These are phyloP conservation scores for Furcasterigmium sp. DNA, from an alignment of 2,329 filamentous ascomycete genomes.

Conservation along the genomic window DNA sequence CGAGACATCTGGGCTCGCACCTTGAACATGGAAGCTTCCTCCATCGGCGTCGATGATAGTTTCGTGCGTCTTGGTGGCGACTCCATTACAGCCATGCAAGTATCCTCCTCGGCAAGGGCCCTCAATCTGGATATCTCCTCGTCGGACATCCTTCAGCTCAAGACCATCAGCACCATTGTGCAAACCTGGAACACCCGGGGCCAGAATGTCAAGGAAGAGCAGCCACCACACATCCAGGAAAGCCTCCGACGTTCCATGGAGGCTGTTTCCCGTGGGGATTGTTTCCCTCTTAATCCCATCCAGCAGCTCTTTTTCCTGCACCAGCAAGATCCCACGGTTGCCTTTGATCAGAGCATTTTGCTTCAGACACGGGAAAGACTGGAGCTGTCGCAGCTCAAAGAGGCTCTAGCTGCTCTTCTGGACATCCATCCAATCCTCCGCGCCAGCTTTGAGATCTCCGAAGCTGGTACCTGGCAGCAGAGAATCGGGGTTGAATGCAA, in stretches of 20 bases:
- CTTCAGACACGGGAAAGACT: neutral
- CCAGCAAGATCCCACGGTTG: constrained; percentile 1
- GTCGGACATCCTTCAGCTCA: constrained; percentile 5
- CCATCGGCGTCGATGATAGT: constrained; percentile 12
- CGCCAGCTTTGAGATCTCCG: constrained; percentile 1
- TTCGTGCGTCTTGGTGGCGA: constrained; percentile 16
- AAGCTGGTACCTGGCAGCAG: constrained; percentile 1
- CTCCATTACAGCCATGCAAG: constrained; percentile 15
- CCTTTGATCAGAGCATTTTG: constrained; percentile 4
- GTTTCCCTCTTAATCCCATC: constrained; percentile 2
- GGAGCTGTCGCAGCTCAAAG: neutral
- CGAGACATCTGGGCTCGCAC: constrained; percentile 13
- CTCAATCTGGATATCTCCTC: neutral
- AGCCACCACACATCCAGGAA: neutral
- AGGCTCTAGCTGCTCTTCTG: constrained; percentile 4
- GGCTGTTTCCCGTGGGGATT: neutral
- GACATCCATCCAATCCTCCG: constrained; percentile 6
- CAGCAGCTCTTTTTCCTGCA: constrained; percentile 7
- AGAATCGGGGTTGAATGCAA: neutral
- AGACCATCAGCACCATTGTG: constrained; percentile 3
- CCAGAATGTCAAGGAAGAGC: neutral
- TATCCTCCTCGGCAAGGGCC: neutral
- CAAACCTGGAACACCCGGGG: too few species aligned
- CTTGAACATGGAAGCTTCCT: constrained; percentile 4
- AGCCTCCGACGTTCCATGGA: too few species aligned